Percentiles rank a stretch among this genome's conserved stretches.
Evolutionary conservation across 805 yeast species (phyloP).

Genomic region (Crinitomyces ghanaensis): DNA sequence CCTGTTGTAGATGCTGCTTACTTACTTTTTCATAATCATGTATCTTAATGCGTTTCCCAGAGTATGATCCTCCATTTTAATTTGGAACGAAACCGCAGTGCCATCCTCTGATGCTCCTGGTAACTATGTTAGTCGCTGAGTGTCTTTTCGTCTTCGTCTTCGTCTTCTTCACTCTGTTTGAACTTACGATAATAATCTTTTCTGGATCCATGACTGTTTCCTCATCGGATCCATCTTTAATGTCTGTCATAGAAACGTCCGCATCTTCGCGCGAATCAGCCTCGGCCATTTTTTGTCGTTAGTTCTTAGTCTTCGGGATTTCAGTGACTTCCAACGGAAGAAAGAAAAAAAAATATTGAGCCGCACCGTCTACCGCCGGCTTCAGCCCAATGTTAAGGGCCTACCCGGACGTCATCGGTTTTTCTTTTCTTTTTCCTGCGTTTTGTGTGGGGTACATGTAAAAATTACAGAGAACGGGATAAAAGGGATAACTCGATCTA

Average conservation of each 20-base stretch:
- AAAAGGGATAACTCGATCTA: too few species aligned
- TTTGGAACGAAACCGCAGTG: conserved; percentile 87
- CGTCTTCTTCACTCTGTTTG: too few species aligned
- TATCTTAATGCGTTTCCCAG: conserved; percentile 89
- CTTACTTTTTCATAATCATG: conserved; percentile 78
- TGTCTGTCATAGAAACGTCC: conserved; percentile 10
- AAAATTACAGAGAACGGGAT: too few species aligned
- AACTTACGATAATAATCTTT: conserved; percentile 22
- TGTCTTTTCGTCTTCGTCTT: background rate
- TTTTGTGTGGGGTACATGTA: too few species aligned
- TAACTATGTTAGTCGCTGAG: conserved; percentile 24
- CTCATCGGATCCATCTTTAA: conserved; percentile 5
- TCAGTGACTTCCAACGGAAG: background rate
- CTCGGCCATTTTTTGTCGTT: conserved; percentile 3
- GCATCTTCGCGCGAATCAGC: conserved; percentile 4
- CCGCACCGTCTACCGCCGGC: background rate
- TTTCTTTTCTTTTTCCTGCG: too few species aligned
- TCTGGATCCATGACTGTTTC: conserved; percentile 18
- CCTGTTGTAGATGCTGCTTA: conserved; percentile 2
- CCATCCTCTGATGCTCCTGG: conserved; percentile 93
- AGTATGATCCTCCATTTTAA: conserved; percentile 90
- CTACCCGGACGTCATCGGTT: too few species aligned
- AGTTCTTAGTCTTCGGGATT: conserved; percentile 1
- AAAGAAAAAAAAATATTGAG: conserved; percentile 1
- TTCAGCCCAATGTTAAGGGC: too few species aligned